Evolutionary conservation across 73 alveolate species (phyloP).

Genomic region (Tetrahymena thermophila): DNA sequence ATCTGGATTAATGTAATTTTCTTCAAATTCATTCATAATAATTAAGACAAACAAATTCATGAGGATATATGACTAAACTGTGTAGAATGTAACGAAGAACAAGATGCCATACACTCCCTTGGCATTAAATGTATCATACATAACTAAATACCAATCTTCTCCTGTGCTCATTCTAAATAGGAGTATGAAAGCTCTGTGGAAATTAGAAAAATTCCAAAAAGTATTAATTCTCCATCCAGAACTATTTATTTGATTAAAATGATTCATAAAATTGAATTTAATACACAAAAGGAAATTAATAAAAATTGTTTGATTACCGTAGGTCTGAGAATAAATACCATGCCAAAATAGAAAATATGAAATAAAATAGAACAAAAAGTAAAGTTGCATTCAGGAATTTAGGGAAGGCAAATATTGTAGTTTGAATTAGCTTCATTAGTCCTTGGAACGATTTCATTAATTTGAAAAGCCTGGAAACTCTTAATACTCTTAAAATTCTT

Average conservation of each 20-base stretch:
- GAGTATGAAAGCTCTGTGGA: constrained; percentile 51
- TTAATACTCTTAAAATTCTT: constrained; percentile 87
- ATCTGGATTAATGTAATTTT: constrained; percentile 76
- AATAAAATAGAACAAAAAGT: constrained; percentile 74
- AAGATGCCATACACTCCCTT: background rate
- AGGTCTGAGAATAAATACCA: constrained; percentile 67
- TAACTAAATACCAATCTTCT: constrained; percentile 77
- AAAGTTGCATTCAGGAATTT: constrained; percentile 81
- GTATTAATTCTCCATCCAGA: constrained; percentile 8
- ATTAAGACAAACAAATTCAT: constrained; percentile 90
- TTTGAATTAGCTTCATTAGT: constrained; percentile 65
- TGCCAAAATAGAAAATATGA: constrained; percentile 82
- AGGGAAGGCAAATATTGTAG: constrained; percentile 75
- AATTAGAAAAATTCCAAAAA: constrained; percentile 54
- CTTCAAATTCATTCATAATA: constrained; percentile 90
- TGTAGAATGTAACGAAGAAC: background rate
- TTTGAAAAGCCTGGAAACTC: constrained; percentile 78
- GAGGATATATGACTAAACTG: constrained; percentile 63
- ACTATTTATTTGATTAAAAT: background rate
- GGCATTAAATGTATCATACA: constrained; percentile 64
- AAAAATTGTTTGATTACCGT: background rate
- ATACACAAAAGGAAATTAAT: background rate
- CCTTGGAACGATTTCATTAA: constrained; percentile 79
- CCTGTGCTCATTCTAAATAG: constrained; percentile 78
- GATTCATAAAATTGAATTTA: too few relatives aligned